Base-by-base conservation (phyloP, 768 basidiomycete genomes). In the Mycena rebaudengoi region DNA sequence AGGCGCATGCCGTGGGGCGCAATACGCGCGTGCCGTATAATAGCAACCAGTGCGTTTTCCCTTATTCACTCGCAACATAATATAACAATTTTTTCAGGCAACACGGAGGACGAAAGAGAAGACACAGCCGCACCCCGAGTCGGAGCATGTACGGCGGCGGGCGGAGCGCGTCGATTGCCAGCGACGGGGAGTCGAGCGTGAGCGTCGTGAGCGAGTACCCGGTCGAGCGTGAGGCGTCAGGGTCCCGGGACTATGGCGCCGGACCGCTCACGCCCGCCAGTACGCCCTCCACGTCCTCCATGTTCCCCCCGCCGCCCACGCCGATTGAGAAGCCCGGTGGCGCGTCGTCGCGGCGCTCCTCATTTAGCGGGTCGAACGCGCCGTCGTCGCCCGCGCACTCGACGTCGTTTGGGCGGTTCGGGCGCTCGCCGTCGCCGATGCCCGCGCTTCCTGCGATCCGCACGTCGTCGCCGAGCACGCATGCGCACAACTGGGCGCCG, bases 381-480 rank as follows among this genome's bases (percentile, higher is more conserved):
- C 91, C 92, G 0, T 84, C 86, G 41, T 93, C 92, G 16, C 92
- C 92, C n/a, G n/a, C n/a, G n/a, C n/a, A n/a, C n/a, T n/a, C n/a
- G n/a, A n/a, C n/a, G n/a, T n/a, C n/a, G n/a, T n/a, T n/a, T n/a
- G n/a, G n/a, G n/a, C n/a, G n/a, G n/a, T 92, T 90, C 76, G 92
- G 88, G 2, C 90, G 93, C 49, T 95, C 92, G 2, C 94, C 94
- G 3, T 94, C 92, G 0, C 94, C 94, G 1, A 94, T 94, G 89
- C 91, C 94, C 12, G 94, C 96, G 6, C 85, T 98, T 2, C 97
- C 97, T 23, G 96, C 96, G 26, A 97, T 99, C 69, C 88, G 96
- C 32, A 86, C 89, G 13, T 85, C 89, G 13, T 85, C 90, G 4
- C 82, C 88, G 7, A 79, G 32, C 45, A n/a, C 66, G 3, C 14